Percentiles rank a stretch among this genome's conserved stretches.
These are phyloP conservation scores for Eleusine coracana DNA, from an alignment of 176 grass and related monocot species.

Conservation along the genomic window DNA sequence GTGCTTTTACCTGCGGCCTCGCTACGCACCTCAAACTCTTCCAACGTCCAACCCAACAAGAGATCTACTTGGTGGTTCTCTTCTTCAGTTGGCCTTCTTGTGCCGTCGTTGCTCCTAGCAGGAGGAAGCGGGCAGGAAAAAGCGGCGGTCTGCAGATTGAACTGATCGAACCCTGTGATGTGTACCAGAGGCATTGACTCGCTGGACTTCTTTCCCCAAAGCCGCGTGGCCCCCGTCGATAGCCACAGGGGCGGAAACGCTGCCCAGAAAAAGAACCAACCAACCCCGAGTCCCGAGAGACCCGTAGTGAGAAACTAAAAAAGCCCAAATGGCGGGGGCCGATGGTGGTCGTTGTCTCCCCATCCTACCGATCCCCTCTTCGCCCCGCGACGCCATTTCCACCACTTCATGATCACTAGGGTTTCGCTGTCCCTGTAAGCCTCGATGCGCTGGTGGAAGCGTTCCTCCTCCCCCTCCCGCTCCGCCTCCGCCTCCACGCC, in stretches of 20 bases:
- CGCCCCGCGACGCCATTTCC: slow-evolving; percentile 31
- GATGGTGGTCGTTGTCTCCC: slow-evolving; percentile 60
- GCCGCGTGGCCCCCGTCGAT: slow-evolving; percentile 36
- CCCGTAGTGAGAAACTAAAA: slow-evolving; percentile 19
- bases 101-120: background rate
- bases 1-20: too few relatives aligned
- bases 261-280: slow-evolving; percentile 27
- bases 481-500: slow-evolving; percentile 36
- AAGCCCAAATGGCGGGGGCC: slow-evolving; percentile 48
- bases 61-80: too few relatives aligned
- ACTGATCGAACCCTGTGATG: too few relatives aligned
- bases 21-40: too few relatives aligned
- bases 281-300: slow-evolving; percentile 27
- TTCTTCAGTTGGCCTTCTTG: too few relatives aligned
- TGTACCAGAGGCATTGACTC: slow-evolving; percentile 44
- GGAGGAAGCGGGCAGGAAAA: background rate
- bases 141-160: too few relatives aligned
- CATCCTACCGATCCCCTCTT: slow-evolving; percentile 30
- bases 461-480: slow-evolving; percentile 22
- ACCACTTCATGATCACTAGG: slow-evolving; percentile 44
- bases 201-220: slow-evolving; percentile 48
- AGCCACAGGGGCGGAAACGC: slow-evolving; percentile 3
- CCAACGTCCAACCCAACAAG: too few relatives aligned
- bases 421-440: slow-evolving; percentile 41
- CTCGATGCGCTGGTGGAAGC: slow-evolving; percentile 67